phyloP scores from a whole-genome alignment of 2,329 filamentous ascomycete genomes.

The Colletotrichum viniferum region DNA sequence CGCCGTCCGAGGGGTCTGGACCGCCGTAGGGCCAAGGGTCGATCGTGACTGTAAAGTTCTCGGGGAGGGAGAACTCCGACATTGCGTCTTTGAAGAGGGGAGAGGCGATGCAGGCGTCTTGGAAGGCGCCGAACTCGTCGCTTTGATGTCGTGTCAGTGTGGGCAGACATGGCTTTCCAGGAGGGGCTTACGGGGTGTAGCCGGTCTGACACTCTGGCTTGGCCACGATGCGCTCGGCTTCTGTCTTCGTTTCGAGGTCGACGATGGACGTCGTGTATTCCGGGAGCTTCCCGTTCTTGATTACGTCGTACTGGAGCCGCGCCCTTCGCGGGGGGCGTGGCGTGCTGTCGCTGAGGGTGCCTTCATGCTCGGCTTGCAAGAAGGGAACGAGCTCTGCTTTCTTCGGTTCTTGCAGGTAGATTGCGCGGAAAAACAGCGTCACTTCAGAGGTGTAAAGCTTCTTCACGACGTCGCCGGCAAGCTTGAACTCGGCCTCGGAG shows the following conservation, averaged over 20 bases:
- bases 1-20: conserved; percentile 39
- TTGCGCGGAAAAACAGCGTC: conserved; percentile 55
- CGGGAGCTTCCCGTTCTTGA: conserved; percentile 30
- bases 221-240: conserved; percentile 32
- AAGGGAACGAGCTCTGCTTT: conserved; percentile 64
- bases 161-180: not conserved
- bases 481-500: conserved; percentile 51
- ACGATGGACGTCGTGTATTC: conserved; percentile 42
- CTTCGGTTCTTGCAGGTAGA: conserved; percentile 66
- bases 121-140: conserved; percentile 43
- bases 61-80: conserved; percentile 49
- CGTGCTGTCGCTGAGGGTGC: conserved; percentile 44
- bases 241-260: conserved; percentile 35
- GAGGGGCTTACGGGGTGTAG: conserved; percentile 33
- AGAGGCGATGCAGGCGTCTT: conserved; percentile 45
- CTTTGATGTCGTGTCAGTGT: conserved; percentile 22
- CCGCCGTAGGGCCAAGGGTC: conserved; percentile 72
- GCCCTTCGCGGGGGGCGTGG: conserved; percentile 50
- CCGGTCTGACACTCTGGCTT: conserved; percentile 38
- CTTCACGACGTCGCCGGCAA: conserved; percentile 50
- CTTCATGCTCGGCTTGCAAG: conserved; percentile 65
- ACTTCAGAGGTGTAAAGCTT: conserved; percentile 28
- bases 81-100: conserved; percentile 51
- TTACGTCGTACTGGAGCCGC: conserved; percentile 49
- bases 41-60: conserved; percentile 47